A percentile compares a stretch with the other conserved stretches of the same genome.
phyloP scores from a whole-genome alignment of 371 early-diverging fungal species.

The Sporodiniella umbellata region DNA sequence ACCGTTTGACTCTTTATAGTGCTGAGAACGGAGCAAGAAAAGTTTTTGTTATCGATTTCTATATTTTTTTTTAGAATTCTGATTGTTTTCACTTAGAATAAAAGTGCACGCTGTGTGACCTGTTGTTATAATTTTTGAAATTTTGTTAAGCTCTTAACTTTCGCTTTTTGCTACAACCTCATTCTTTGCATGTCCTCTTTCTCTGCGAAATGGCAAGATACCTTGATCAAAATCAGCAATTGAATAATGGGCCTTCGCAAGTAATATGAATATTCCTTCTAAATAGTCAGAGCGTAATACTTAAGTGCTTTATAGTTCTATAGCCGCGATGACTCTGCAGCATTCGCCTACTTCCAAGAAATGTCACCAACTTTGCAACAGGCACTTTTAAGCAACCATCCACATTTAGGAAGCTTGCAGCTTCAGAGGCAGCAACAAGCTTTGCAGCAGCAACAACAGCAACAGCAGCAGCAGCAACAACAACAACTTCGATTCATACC shows the following conservation, averaged over 20 bases:
- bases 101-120: too few species aligned
- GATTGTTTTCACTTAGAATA: too few species aligned
- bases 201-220: neutral
- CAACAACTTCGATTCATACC: conserved; percentile 16
- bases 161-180: too few species aligned
- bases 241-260: neutral
- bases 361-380: conserved; percentile 22
- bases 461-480: conserved; percentile 13
- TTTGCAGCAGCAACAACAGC: conserved; percentile 7
- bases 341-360: conserved; percentile 41
- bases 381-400: conserved; percentile 6
- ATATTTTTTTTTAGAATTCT: too few species aligned
- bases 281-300: neutral
- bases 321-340: conserved; percentile 34
- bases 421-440: conserved; percentile 10
- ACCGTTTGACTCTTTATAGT: too few species aligned
- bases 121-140: too few species aligned
- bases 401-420: neutral
- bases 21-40: too few species aligned
- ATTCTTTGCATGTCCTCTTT: neutral
- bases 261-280: neutral
- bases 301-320: conserved; percentile 9
- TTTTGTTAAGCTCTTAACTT: too few species aligned
- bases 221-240: neutral
- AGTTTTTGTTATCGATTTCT: too few species aligned